Evolutionary conservation across 2,329 filamentous ascomycete genomes (phyloP), one percentile per base, ranked within the genome.

Genomic region (Thielaviopsis ethacetica): DNA sequence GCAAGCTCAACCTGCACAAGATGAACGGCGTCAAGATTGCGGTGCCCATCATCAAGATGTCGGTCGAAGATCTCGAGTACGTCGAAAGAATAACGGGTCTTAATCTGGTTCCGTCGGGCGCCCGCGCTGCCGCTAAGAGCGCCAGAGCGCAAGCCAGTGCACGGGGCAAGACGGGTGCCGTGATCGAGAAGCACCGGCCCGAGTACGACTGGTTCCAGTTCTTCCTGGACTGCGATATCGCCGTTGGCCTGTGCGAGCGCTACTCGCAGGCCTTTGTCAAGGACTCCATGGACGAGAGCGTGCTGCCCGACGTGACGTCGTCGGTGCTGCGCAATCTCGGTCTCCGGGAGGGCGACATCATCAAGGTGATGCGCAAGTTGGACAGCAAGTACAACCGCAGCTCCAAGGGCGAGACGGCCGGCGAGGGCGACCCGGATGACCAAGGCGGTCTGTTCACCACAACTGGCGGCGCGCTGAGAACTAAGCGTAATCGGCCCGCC

Each of bases 191-290:
- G 53, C 69, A 72, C 22, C 75, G 78, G 66, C 77, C 86, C 0
- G 85, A 93, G 54, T 95, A 97, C 69, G 93, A 98, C 69, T 98
- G 93, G 93, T 98, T 98, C 67, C 90, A 96, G 68, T 97, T 98
- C 74, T 98, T 98, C 76, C 75, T 98, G 49, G 83, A 84, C 63
- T 94, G 90, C 69, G 91, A 95, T 53, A 89, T 97, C 65, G 86
- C 90, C 52, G 88, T 91, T 54, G 88, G 94, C 61, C 84, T 95
- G 53, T 98, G 93, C 71, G 91, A 97, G 71, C 82, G 93, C 58
- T 98, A 98, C 68, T 85, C 91, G 1, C 87, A 90, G 67, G 88
- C 89, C 1, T 98, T 98, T 68, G 71, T 81, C 54, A 85, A 85
- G 67, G 93, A 98, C 68, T 93, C 91, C 24, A 97, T 98, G 89